phyloP scores from a whole-genome alignment of 768 basidiomycete genomes.

The Pisolithus tinctorius region DNA sequence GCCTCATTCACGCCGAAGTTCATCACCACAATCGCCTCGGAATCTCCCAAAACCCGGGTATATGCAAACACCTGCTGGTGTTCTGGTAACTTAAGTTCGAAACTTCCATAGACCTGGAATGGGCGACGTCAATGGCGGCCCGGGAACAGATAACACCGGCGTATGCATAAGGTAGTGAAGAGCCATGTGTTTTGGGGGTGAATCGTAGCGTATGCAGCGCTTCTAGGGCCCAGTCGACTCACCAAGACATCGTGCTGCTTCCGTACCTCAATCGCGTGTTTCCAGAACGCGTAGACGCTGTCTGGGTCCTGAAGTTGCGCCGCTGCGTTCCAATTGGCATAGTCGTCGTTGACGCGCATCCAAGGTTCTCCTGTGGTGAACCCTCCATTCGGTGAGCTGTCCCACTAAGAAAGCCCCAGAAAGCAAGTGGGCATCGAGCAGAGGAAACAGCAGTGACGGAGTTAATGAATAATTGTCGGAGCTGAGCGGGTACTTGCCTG shows the following conservation, averaged over 20 bases:
- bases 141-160: background rate
- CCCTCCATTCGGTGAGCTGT: constrained; percentile 46
- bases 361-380: constrained; percentile 62
- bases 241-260: constrained; percentile 52
- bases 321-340: constrained; percentile 49
- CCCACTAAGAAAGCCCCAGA: constrained; percentile 40
- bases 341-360: constrained; percentile 74
- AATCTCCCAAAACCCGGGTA: constrained; percentile 32
- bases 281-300: constrained; percentile 62
- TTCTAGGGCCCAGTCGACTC: constrained; percentile 11
- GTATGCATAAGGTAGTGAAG: no score
- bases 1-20: constrained; percentile 36
- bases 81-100: constrained; percentile 37
- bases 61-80: constrained; percentile 53
- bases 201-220: background rate
- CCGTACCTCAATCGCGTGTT: constrained; percentile 43
- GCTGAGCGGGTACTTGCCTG: constrained; percentile 34
- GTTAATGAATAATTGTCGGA: background rate
- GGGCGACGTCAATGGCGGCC: background rate
- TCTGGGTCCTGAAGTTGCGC: constrained; percentile 38
- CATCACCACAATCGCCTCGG: constrained; percentile 35
- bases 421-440: no score
- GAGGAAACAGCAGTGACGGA: background rate
- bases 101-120: constrained; percentile 54
- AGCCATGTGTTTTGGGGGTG: no score